Evolutionary conservation across 2,329 filamentous ascomycete species (phyloP).

Genomic region (Fusarium chlamydosporum): DNA sequence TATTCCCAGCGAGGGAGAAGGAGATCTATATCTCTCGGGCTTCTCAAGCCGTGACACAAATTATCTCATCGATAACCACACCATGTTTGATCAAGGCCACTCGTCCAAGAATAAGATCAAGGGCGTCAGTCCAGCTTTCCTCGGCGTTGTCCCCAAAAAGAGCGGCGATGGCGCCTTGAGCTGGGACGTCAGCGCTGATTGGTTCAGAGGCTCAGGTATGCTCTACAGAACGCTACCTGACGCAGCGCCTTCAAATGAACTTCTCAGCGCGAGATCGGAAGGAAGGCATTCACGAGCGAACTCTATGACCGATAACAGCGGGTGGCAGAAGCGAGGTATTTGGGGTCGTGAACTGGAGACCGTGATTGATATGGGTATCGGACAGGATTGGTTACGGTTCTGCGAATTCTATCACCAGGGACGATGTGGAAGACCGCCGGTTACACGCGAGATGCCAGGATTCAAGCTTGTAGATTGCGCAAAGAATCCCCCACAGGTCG

Average conservation of each 20-base stretch:
- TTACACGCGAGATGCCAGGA: slow-evolving; percentile 48
- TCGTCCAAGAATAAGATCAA: slow-evolving; percentile 49
- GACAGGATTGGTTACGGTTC: slow-evolving; percentile 54
- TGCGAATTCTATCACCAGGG: slow-evolving; percentile 54
- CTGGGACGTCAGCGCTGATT: slow-evolving; percentile 53
- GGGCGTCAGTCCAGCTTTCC: slow-evolving; percentile 52
- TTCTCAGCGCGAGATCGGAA: slow-evolving; percentile 44
- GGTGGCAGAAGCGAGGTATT: slow-evolving; percentile 53
- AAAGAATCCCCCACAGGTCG: slow-evolving; percentile 52
- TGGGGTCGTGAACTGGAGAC: slow-evolving; percentile 55
- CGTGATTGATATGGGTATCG: slow-evolving; percentile 52
- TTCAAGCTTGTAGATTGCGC: slow-evolving; percentile 56
- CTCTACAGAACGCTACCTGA: slow-evolving; percentile 53
- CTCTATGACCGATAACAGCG: slow-evolving; percentile 39
- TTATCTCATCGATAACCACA: slow-evolving; percentile 53
- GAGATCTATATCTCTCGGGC: slow-evolving; percentile 53
- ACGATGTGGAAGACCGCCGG: slow-evolving; percentile 51
- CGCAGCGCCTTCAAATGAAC: slow-evolving; percentile 38
- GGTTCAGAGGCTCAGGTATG: slow-evolving; percentile 55
- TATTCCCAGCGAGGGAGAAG: slow-evolving; percentile 51
- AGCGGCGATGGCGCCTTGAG: slow-evolving; percentile 49
- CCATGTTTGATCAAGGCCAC: slow-evolving; percentile 54
- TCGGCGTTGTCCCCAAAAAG: slow-evolving; percentile 55
- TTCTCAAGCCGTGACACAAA: slow-evolving; percentile 56
- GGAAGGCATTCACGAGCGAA: slow-evolving; percentile 42